phyloP scores from a whole-genome alignment of 768 basidiomycete species.

The Leccinum subtestaceum region DNA sequence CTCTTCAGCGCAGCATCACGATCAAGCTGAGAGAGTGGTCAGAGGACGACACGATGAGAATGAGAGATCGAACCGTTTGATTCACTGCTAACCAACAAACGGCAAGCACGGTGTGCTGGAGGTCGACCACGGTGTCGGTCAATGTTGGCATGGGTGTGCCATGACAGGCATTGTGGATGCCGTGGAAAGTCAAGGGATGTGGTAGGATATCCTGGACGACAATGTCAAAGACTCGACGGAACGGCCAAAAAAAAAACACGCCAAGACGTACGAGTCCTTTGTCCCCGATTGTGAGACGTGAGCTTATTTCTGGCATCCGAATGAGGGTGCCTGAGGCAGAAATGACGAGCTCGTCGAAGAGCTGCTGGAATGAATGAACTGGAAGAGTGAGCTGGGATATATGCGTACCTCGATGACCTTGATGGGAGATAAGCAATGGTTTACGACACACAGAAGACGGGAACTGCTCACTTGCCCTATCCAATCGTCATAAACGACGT shows the following conservation, averaged over 20 bases:
- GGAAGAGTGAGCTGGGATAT: neutral
- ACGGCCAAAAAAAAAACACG: neutral
- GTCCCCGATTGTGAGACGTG: slow-evolving; percentile 72
- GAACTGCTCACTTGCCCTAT: slow-evolving; percentile 71
- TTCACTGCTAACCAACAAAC: slow-evolving; percentile 87
- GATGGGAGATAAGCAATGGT: slow-evolving; percentile 12
- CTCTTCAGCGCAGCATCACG: slow-evolving; percentile 50
- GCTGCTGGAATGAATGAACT: slow-evolving; percentile 40
- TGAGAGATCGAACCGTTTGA: slow-evolving; percentile 57
- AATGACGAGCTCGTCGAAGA: slow-evolving; percentile 80
- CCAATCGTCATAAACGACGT: slow-evolving; percentile 83
- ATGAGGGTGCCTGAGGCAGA: slow-evolving; percentile 69
- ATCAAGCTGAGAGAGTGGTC: slow-evolving; percentile 49
- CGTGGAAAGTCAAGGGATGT: slow-evolving; percentile 44
- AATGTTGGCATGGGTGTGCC: slow-evolving; percentile 42
- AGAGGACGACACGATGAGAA: neutral
- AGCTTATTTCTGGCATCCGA: slow-evolving; percentile 73
- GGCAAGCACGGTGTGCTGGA: slow-evolving; percentile 76
- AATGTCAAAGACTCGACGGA: slow-evolving; percentile 2
- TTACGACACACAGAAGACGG: slow-evolving; percentile 7
- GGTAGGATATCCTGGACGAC: slow-evolving; percentile 62
- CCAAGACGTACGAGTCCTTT: slow-evolving; percentile 57
- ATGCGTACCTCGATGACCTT: slow-evolving; percentile 73
- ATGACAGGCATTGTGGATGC: slow-evolving; percentile 45
- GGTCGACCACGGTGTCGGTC: slow-evolving; percentile 64